Percentiles rank a stretch among this genome's conserved stretches.
These are phyloP conservation scores for Pseudogymnoascus sp. DNA, from an alignment of 2,329 filamentous ascomycete species.

Conservation along the genomic window DNA sequence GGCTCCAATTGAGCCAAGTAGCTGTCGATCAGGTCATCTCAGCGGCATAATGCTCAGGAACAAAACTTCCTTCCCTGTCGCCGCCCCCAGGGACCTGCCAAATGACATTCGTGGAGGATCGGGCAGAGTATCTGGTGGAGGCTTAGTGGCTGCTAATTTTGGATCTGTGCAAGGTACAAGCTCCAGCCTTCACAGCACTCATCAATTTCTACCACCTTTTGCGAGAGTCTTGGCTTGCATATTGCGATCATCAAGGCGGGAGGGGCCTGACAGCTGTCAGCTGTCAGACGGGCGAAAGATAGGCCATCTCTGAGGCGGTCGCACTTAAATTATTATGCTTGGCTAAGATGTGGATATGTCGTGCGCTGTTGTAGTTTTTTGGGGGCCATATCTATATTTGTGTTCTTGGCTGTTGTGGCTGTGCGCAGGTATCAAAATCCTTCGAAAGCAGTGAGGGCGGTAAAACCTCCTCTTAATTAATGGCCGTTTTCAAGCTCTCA, in stretches of 20 bases:
- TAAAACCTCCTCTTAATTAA: background rate
- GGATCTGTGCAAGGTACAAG: background rate
- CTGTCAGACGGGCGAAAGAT: background rate
- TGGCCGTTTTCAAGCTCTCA: background rate
- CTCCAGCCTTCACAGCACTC: too few species aligned
- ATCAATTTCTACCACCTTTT: background rate
- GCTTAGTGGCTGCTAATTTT: background rate
- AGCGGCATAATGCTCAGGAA: background rate
- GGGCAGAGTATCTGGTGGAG: background rate
- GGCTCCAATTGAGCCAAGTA: background rate
- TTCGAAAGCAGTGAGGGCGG: background rate
- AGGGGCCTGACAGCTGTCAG: too few species aligned
- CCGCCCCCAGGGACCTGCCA: background rate
- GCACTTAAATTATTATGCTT: background rate
- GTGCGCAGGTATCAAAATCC: background rate
- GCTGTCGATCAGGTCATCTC: background rate
- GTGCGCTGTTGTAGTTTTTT: background rate
- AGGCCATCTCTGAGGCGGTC: background rate
- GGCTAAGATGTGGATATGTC: background rate
- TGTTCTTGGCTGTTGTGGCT: background rate
- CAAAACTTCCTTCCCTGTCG: background rate
- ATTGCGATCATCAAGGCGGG: background rate
- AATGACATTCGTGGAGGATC: background rate
- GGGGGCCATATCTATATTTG: background rate
- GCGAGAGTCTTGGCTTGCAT: background rate